Percentiles rank a stretch among this genome's conserved stretches.
These are phyloP conservation scores for Teunomyces lycoperdinae DNA, from an alignment of 805 yeast species.

Conservation along the genomic window DNA sequence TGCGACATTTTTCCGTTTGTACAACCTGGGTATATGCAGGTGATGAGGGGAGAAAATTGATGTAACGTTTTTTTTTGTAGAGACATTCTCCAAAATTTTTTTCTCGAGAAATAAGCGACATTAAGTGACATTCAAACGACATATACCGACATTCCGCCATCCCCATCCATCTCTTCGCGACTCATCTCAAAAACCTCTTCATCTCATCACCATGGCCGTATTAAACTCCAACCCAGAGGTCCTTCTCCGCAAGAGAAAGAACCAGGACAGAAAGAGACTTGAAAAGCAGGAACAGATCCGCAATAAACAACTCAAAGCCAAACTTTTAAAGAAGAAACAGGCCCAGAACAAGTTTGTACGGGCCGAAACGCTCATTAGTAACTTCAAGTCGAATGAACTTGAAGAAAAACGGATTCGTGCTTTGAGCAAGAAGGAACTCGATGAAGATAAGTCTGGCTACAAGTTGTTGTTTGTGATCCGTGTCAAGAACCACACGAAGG, in stretches of 20 bases:
- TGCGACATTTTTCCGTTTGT: not conserved
- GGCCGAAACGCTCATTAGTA: slow-evolving; percentile 72
- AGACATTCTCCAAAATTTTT: no score
- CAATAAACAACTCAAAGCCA: slow-evolving; percentile 45
- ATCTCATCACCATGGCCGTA: slow-evolving; percentile 35
- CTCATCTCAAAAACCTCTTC: slow-evolving; percentile 1
- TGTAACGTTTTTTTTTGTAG: no score
- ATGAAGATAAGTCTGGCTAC: slow-evolving; percentile 22
- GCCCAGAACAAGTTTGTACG: slow-evolving; percentile 56
- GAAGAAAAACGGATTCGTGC: slow-evolving; percentile 68
- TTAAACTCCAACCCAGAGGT: slow-evolving; percentile 73
- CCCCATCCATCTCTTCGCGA: slow-evolving; percentile 7
- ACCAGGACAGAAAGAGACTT: slow-evolving; percentile 68
- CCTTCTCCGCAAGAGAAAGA: slow-evolving; percentile 73
- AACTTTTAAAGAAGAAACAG: slow-evolving; percentile 39
- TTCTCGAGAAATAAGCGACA: no score
- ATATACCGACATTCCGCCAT: not conserved
- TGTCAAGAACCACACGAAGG: slow-evolving; percentile 56
- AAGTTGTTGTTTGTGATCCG: slow-evolving; percentile 62
- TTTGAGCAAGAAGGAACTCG: slow-evolving; percentile 47
- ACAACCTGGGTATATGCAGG: no score
- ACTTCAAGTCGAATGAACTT: slow-evolving; percentile 60
- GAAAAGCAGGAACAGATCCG: slow-evolving; percentile 69
- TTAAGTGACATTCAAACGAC: no score
- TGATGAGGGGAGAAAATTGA: no score